Evolutionary conservation across 768 basidiomycete species (phyloP).

Genomic region (Pleurotus salmoneostramineus): DNA sequence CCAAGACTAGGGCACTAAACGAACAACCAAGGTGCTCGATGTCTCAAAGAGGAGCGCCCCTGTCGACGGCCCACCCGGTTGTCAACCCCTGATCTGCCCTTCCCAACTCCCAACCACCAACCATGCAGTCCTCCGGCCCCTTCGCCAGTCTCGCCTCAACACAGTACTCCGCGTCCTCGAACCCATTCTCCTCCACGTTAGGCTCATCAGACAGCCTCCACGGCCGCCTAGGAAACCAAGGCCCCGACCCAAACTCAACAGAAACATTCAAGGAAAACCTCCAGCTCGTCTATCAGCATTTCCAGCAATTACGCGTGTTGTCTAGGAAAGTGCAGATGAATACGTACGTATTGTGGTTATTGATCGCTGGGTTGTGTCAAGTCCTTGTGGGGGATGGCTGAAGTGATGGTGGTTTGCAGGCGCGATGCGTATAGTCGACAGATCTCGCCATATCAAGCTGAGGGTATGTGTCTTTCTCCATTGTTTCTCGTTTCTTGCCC

Average conservation of each 20-base stretch:
- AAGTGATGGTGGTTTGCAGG: slow-evolving; percentile 22
- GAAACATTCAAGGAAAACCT: slow-evolving; percentile 61
- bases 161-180: neutral
- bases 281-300: slow-evolving; percentile 41
- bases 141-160: neutral
- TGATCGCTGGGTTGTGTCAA: neutral
- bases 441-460: slow-evolving; percentile 48
- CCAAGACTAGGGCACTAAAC: too few species aligned
- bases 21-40: too few species aligned
- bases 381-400: neutral
- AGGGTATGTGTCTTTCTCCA: slow-evolving; percentile 32
- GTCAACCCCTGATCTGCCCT: too few species aligned
- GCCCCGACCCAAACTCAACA: slow-evolving; percentile 53
- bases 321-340: slow-evolving; percentile 45
- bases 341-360: slow-evolving; percentile 38
- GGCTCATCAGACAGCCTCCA: neutral
- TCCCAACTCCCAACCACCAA: neutral
- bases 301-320: slow-evolving; percentile 42
- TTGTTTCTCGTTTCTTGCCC: neutral
- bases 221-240: slow-evolving; percentile 20
- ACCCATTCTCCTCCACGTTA: neutral
- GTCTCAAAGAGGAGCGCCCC: too few species aligned
- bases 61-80: too few species aligned
- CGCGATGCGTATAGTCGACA: slow-evolving; percentile 60
- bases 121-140: slow-evolving; percentile 2